Conservation (phyloP, 2,329 filamentous ascomycete genomes). For the Pseudogymnoascus sp. region DNA sequence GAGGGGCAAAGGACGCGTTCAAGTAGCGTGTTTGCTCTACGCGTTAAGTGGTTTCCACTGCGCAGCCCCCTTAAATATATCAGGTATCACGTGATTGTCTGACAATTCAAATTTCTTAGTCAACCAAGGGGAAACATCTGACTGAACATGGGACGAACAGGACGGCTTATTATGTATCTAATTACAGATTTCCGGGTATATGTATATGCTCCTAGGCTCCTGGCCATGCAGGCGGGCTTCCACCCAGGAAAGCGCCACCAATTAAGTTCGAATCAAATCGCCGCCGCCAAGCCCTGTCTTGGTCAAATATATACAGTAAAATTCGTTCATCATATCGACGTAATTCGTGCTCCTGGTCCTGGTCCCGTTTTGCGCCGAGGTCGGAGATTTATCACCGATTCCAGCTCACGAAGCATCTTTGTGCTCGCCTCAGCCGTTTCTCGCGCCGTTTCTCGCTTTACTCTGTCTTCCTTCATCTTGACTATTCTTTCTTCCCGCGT, state of each 20-base stretch:
- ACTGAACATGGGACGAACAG: not conserved
- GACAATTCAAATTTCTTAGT: not conserved
- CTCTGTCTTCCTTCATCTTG: constrained; percentile 82
- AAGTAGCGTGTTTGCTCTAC: constrained; percentile 7
- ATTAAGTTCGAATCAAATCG: not conserved
- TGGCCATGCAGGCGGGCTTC: not conserved
- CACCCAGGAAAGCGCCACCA: not conserved
- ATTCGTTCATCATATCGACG: constrained; percentile 27
- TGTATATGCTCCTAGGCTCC: constrained; percentile 1
- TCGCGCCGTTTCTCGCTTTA: constrained; percentile 60
- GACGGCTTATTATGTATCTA: not conserved
- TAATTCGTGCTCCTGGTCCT: constrained; percentile 22
- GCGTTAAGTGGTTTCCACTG: constrained; percentile 10
- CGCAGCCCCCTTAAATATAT: not conserved
- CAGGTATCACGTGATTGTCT: not conserved
- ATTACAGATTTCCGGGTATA: not conserved
- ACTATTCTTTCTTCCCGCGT: constrained; percentile 80
- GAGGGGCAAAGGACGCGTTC: constrained; percentile 9
- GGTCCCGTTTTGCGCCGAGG: constrained; percentile 29
- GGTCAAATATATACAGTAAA: constrained; percentile 4
- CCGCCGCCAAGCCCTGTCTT: not conserved
- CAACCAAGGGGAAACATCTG: not conserved
- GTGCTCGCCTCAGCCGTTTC: constrained; percentile 75
- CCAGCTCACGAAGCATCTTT: constrained; percentile 86
- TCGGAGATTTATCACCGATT: constrained; percentile 70